A percentile compares a stretch with the other conserved stretches of the same genome.
These are phyloP conservation scores for Tolypocladium amazonense DNA, from an alignment of 2,329 filamentous ascomycete genomes.

Conservation along the genomic window DNA sequence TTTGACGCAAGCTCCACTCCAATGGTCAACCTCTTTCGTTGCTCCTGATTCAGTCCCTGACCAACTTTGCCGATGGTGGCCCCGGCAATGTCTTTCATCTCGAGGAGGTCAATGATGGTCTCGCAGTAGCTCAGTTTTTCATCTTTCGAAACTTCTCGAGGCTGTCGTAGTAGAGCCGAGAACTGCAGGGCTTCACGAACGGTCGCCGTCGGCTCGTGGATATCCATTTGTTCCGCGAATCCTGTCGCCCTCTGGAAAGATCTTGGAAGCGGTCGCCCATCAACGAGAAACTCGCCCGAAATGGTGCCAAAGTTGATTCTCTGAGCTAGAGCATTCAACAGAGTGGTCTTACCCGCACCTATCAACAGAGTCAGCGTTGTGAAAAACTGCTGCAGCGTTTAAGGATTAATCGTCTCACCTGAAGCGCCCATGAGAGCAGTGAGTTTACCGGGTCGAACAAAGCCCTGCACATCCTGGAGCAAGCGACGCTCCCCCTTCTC, in stretches of 20 bases:
- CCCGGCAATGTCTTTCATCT: constrained; percentile 57
- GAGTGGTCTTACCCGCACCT: constrained; percentile 59
- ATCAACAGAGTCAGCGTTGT: constrained; percentile 9
- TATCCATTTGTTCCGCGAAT: constrained; percentile 54
- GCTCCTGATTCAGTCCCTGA: constrained; percentile 49
- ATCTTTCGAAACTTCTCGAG: constrained; percentile 39
- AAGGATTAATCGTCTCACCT: constrained; percentile 12
- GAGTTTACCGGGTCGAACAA: constrained; percentile 70
- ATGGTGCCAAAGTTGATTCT: constrained; percentile 70
- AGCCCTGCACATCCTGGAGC: constrained; percentile 70
- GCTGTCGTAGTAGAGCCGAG: constrained; percentile 53
- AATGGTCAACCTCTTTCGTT: constrained; percentile 45
- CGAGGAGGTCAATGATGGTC: constrained; percentile 56
- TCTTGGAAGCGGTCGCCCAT: constrained; percentile 58
- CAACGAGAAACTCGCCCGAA: constrained; percentile 68
- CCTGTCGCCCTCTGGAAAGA: constrained; percentile 76
- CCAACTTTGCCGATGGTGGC: constrained; percentile 51
- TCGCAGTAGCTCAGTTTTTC: constrained; percentile 62
- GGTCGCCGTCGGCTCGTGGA: constrained; percentile 56
- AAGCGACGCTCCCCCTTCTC: constrained; percentile 59
- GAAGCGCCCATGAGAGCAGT: constrained; percentile 65
- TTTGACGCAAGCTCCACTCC: constrained; percentile 46
- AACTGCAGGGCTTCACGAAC: constrained; percentile 57
- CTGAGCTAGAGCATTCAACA: constrained; percentile 63
- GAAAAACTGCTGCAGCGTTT: too few relatives aligned